Conservation (phyloP, 2,329 filamentous ascomycete species). For the Verticillium klebahnii region DNA sequence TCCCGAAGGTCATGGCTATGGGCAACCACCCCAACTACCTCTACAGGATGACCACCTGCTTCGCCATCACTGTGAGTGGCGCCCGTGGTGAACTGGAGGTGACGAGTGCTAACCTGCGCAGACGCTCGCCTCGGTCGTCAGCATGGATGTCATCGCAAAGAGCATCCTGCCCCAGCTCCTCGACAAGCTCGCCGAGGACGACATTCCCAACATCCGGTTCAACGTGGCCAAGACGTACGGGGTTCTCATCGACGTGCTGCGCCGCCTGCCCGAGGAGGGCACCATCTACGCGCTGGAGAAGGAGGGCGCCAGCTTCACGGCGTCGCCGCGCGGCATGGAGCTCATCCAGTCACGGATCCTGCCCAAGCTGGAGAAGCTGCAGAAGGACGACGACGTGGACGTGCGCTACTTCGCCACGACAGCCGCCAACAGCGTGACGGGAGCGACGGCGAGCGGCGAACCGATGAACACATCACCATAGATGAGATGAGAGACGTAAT, state of each 20-base stretch:
- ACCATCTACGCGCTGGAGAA: slow-evolving; percentile 85
- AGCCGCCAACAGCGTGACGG: slow-evolving; percentile 60
- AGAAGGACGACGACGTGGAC: slow-evolving; percentile 96
- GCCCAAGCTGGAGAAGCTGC: slow-evolving; percentile 88
- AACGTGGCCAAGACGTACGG: slow-evolving; percentile 98
- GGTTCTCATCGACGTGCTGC: slow-evolving; percentile 84
- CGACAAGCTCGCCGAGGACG: slow-evolving; percentile 86
- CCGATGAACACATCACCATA: slow-evolving; percentile 65
- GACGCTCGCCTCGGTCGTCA: slow-evolving; percentile 92
- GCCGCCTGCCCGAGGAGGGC: slow-evolving; percentile 82
- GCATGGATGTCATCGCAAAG: slow-evolving; percentile 85
- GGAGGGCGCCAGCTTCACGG: slow-evolving; percentile 54
- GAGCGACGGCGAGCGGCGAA: slow-evolving; percentile 42
- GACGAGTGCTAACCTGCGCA: slow-evolving; percentile 36
- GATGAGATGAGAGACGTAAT: slow-evolving; percentile 39
- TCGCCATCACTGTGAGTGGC: slow-evolving; percentile 87
- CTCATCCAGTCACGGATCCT: slow-evolving; percentile 83
- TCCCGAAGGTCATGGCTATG: slow-evolving; percentile 98
- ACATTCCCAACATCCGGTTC: slow-evolving; percentile 98
- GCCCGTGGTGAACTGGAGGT: background rate
- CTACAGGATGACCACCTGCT: slow-evolving; percentile 99
- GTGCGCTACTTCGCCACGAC: slow-evolving; percentile 97
- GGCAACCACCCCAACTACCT: slow-evolving; percentile 97
- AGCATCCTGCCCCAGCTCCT: slow-evolving; percentile 88
- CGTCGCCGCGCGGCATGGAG: slow-evolving; percentile 69